Base-by-base conservation (phyloP, 768 basidiomycete species). In the Leccinum obscurum region DNA sequence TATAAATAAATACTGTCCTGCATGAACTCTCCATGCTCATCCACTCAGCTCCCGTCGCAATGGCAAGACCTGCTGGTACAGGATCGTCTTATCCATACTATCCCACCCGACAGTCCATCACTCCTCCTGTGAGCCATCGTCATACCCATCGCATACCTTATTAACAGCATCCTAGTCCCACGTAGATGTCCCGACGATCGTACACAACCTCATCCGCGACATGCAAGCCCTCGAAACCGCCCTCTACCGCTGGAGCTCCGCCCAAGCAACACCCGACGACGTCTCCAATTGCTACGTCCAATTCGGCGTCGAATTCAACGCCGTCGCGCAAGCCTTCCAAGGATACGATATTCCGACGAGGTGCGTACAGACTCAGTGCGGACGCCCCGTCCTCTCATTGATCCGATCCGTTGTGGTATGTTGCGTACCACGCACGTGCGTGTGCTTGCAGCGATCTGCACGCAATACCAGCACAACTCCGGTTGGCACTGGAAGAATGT, bases 231-330 rank as follows among this genome's bases (percentile, higher is more conserved):
- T 98, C 17, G 87, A 95, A 66, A 85, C 90, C 15, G 75, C 82
- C 2, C 81, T 95, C 51, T 80, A 76, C 28, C 81, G 81, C 60
- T 95, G 94, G 93, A 83, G 86, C 53, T 62, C 75, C 1, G 77
- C 80, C 3, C 77, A 82, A 50, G 85, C 85, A 1, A 75, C 81
- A 2, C 89, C 93, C 56, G 77, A 75, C 14, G 79, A 92, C 68
- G 93, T 98, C 68, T 93, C 90, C 79, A 87, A 96, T 72, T 83
- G 91, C 56, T 98, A 94, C 72, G 91, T 98, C 56, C 83, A 86
- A 66, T 83, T 97, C 15, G 94, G 93, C 49, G 89, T 90, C 68
- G 89, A 95, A 65, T 95, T 97, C 78, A 94, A 95, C 73, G 75
- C 81, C 3, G 88, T 88, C 46, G 83, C 92, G 22, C 79, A 76